Evolutionary conservation across 352 stramenopile genomes (phyloP).

Genomic region (Phytophthora tubulina): DNA sequence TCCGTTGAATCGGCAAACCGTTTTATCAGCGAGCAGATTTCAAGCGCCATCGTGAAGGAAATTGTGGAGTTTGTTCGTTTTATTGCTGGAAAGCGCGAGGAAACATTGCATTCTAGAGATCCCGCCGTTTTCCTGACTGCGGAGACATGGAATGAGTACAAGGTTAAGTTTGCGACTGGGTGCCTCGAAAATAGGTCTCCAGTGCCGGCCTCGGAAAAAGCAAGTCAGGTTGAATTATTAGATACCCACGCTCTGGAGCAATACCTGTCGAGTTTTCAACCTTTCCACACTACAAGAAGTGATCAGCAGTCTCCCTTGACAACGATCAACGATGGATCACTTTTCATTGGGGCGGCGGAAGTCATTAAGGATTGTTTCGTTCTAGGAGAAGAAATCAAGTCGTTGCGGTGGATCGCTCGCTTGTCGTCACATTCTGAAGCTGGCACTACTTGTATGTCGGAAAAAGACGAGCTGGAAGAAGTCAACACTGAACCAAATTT

Average conservation of each 20-base stretch:
- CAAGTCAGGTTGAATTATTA: constrained; percentile 24
- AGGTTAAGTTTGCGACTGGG: constrained; percentile 53
- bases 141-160: constrained; percentile 67
- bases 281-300: constrained; percentile 18
- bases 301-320: constrained; percentile 27
- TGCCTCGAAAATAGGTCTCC: constrained; percentile 1
- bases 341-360: constrained; percentile 57
- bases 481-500: not conserved
- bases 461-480: constrained; percentile 3
- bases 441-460: not conserved
- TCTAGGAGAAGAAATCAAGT: constrained; percentile 72
- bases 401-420: constrained; percentile 62
- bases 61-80: constrained; percentile 70
- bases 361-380: constrained; percentile 58
- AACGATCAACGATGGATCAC: constrained; percentile 43
- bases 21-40: constrained; percentile 60
- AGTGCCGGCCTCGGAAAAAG: constrained; percentile 9
- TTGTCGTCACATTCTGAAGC: constrained; percentile 1
- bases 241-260: constrained; percentile 52
- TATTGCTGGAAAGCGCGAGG: constrained; percentile 59
- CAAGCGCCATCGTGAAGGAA: constrained; percentile 48
- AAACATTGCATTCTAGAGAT: constrained; percentile 51
- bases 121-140: constrained; percentile 50
- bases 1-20: constrained; percentile 50
- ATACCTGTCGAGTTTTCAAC: constrained; percentile 55